Conservation (phyloP, 305 asterid genomes). For the Fraxinus platypoda region DNA sequence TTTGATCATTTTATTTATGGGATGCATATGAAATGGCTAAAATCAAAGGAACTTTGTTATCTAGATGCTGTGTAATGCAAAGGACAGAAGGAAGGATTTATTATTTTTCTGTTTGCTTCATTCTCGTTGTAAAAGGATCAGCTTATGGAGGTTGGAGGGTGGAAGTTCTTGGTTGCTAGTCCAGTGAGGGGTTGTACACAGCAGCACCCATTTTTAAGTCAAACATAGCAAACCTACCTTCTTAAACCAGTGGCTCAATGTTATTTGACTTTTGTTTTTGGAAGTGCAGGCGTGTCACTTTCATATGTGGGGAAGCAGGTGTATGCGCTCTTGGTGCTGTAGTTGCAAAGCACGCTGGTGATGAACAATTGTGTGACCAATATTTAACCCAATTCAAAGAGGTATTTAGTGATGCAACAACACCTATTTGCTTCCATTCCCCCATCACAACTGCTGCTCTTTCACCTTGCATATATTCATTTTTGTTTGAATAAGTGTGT, state of each 20-base stretch:
- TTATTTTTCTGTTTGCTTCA: no score
- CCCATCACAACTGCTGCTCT: not conserved
- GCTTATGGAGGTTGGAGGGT: not conserved
- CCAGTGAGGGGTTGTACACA: not conserved
- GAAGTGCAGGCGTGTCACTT: slow-evolving; percentile 61
- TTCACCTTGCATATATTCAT: not conserved
- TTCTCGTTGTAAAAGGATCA: not conserved
- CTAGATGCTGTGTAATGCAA: not conserved
- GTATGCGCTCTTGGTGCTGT: slow-evolving; percentile 84
- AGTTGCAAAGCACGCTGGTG: slow-evolving; percentile 56
- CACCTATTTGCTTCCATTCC: not conserved
- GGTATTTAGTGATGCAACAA: slow-evolving; percentile 33
- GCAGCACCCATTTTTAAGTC: not conserved
- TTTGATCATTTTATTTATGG: not conserved
- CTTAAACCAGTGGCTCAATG: not conserved
- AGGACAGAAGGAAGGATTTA: not conserved
- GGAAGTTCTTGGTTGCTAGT: not conserved
- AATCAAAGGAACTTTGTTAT: not conserved
- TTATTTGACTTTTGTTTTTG: not conserved
- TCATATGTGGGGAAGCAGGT: slow-evolving; percentile 76
- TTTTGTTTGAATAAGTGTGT: not conserved
- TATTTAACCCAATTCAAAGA: slow-evolving; percentile 53
- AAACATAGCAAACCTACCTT: not conserved
- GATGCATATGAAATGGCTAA: slow-evolving; percentile 6
- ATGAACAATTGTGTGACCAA: slow-evolving; percentile 47